Base-by-base conservation (phyloP, 2,329 filamentous ascomycete species). In the Alternaria solani region DNA sequence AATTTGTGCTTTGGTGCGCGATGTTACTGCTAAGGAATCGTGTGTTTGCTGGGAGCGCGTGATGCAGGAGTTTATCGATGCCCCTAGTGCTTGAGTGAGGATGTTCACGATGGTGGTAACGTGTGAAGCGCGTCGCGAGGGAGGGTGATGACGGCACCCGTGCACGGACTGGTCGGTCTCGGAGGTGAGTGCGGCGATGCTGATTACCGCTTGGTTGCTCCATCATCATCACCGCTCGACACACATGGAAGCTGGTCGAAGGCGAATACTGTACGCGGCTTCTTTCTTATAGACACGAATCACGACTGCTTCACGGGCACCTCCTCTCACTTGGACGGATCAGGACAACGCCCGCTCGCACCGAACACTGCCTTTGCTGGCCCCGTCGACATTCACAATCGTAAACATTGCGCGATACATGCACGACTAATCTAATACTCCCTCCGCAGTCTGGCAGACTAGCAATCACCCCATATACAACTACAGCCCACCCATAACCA, bases 171-270 rank as follows among this genome's bases (percentile, higher is more conserved):
- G 32, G 3, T 30, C 28, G 28, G 28, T 42, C 30, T 44, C 51
- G 39, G 55, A 51, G 59, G 49, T 55, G 30, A 48, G 11, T 39
- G 59, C 59, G 51, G 56, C 59, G 41, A 55, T 55, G 59, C 56
- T 59, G 51, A 59, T 56, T 43, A 55, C 51, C 51, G 44, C 34
- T 54, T 42, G 56, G 55, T 34, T 62, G 34, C 39, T 47, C 39
- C 47, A 52, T 52, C n/a, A 41, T 44, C 49, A 34, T 32, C 49
- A 28, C 38, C 41, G 30, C 26, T 36, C 44, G 51, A 59, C 55
- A 48, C 59, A 51, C 56, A 28, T 59, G 34, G 59, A 62, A 62
- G 34, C 44, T 18, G 47, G 41, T 55, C 55, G 59, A 62, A 62
- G 59, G 47, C 46, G 25, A 30, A 11, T 1, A 5, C 28, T 5